These are phyloP conservation scores for Aurantiochytrium sp. DNA, from an alignment of 108 stramenopile species.

Conservation along the genomic window DNA sequence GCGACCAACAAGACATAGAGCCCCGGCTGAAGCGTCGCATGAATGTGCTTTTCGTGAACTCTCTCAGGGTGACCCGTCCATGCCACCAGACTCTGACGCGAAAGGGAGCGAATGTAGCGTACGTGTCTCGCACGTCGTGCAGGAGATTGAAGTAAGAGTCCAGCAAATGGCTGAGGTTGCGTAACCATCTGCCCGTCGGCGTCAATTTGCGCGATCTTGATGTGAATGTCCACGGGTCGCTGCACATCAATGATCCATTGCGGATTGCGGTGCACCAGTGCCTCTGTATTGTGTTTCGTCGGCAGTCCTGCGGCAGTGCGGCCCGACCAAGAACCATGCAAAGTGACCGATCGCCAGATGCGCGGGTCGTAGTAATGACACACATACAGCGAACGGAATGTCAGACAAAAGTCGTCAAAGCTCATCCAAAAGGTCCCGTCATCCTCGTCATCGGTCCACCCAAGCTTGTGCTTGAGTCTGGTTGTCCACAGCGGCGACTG, in stretches of 20 bases:
- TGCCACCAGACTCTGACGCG: neutral
- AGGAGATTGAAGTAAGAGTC: neutral
- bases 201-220: neutral
- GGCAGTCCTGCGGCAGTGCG: constrained; percentile 11
- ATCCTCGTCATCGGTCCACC: constrained; percentile 12
- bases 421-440: constrained; percentile 47
- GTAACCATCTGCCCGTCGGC: neutral
- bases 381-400: constrained; percentile 10
- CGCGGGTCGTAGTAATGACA: constrained; percentile 10
- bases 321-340: neutral
- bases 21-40: neutral
- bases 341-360: neutral
- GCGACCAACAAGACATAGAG: neutral
- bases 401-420: constrained; percentile 29
- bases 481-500: constrained; percentile 28
- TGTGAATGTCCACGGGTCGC: neutral
- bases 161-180: neutral
- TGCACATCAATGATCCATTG: neutral
- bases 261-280: neutral
- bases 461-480: constrained; percentile 18
- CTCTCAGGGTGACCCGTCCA: constrained; percentile 4
- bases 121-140: neutral
- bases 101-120: neutral
- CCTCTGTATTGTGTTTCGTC: neutral
- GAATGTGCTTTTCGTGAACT: neutral